Base-by-base conservation (phyloP, 1,139 yeast genomes). In the Debaryomycetaceae sp. region DNA sequence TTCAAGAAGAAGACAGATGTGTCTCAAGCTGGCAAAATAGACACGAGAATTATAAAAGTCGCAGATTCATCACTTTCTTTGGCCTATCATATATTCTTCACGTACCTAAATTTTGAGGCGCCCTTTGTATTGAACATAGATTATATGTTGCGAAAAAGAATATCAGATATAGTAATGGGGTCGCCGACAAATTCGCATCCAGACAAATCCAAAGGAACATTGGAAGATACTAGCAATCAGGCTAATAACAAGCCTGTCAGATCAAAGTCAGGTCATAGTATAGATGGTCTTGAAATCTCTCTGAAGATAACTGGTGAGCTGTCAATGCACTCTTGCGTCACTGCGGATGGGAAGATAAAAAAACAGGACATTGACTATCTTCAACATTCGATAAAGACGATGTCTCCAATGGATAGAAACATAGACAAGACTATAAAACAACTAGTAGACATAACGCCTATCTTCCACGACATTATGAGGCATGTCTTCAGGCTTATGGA, bases 121-220 rank as follows among this genome's bases (percentile, higher is more conserved):
- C 87, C 95, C 0, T 80, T 73, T 49, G 84, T 83, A 48, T 68
- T 89, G 41, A 90, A 90, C 54, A 81, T 90, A 42, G 85, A 84
- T 50, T 85, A 81, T 49, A 60, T 58, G 8, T 60, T 86, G 40
- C 72, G 86, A 45, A 72, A 67, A 17, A 63, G 70, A 34, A 75
- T 87, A 34, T 68, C 78, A 1, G 54, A 58, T 2, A 62, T 77
- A 1, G 72, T 85, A 65, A 59, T 70, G 7, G 54, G 54, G 20
- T 22, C 37, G 11, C n/a, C 30, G 4, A 13, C 33, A 8, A 23
- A 37, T 3, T 30, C 36, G 30, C 33, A 31, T 17, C 30, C 38
- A 11, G 8, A 11, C 31, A 27, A 11, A 7, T 27, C 11, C 8
- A 27, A 2, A 7, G 11, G 11, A 8, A 27, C 11, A 7, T 27